Percentiles rank a stretch among this genome's conserved stretches.
Evolutionary conservation across 192 early-diverging fungal species (phyloP).

Genomic region (Pecoramyces ruminantium): DNA sequence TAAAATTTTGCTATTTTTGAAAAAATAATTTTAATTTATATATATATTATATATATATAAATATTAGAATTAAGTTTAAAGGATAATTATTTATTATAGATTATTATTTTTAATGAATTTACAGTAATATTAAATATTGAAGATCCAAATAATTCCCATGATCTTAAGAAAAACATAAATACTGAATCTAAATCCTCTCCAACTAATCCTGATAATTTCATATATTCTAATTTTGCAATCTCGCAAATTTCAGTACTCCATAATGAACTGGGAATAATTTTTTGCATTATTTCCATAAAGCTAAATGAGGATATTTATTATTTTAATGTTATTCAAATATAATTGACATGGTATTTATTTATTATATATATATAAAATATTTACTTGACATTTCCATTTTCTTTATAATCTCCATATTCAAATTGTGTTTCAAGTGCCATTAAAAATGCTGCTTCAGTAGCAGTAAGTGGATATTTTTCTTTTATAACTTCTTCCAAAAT

Average conservation of each 20-base stretch:
- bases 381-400: neutral
- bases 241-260: neutral
- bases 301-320: neutral
- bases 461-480: neutral
- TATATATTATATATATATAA: no score
- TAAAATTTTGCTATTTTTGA: neutral
- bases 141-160: neutral
- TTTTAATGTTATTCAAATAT: no score
- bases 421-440: neutral
- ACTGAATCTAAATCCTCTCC: neutral
- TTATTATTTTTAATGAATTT: neutral
- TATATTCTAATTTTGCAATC: neutral
- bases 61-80: no score
- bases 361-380: neutral
- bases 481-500: neutral
- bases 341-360: no score
- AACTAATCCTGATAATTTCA: neutral
- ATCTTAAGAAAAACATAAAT: neutral
- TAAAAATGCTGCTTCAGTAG: neutral
- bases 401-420: neutral
- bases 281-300: neutral
- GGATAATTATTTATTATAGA: no score
- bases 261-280: neutral
- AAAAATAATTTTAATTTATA: no score
- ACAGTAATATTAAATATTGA: neutral